Conservation (phyloP, 2,329 filamentous ascomycete species). For the Aspergillus vadensis region DNA sequence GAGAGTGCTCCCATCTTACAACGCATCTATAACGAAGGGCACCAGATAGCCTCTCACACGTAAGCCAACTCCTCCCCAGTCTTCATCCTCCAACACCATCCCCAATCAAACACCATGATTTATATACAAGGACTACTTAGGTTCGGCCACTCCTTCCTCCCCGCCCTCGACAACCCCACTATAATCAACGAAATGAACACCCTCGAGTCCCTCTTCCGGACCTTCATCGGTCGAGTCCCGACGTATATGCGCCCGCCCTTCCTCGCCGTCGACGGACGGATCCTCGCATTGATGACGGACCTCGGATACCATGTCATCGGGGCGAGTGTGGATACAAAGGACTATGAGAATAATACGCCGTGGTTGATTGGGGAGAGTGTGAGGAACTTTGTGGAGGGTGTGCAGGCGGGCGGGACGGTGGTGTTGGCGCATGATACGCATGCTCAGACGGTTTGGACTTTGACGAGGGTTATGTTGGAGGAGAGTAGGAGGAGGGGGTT, state of each 20-base stretch:
- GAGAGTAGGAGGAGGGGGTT: slow-evolving; percentile 47
- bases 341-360: slow-evolving; percentile 42
- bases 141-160: slow-evolving; percentile 45
- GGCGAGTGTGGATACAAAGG: slow-evolving; percentile 47
- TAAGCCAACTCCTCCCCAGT: slow-evolving; percentile 26
- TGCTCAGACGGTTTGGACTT: slow-evolving; percentile 35
- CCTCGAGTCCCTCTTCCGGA: slow-evolving; percentile 43
- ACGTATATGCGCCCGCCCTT: slow-evolving; percentile 54
- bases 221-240: slow-evolving; percentile 48
- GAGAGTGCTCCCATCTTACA: slow-evolving; percentile 31
- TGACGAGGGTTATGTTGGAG: slow-evolving; percentile 38
- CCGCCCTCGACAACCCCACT: slow-evolving; percentile 32
- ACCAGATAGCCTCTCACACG: slow-evolving; percentile 53
- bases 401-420: slow-evolving; percentile 37
- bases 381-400: slow-evolving; percentile 33
- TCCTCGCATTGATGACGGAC: slow-evolving; percentile 39
- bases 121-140: slow-evolving; percentile 18
- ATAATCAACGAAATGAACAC: slow-evolving; percentile 44
- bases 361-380: slow-evolving; percentile 33
- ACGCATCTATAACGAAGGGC: slow-evolving; percentile 41
- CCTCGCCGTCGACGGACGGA: slow-evolving; percentile 36
- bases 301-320: slow-evolving; percentile 51
- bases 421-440: slow-evolving; percentile 44
- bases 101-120: too few species aligned
- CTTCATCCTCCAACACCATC: background rate